These are phyloP conservation scores for Gynostemma pentaphyllum DNA, from an alignment of 306 rosid species.

Conservation along the genomic window DNA sequence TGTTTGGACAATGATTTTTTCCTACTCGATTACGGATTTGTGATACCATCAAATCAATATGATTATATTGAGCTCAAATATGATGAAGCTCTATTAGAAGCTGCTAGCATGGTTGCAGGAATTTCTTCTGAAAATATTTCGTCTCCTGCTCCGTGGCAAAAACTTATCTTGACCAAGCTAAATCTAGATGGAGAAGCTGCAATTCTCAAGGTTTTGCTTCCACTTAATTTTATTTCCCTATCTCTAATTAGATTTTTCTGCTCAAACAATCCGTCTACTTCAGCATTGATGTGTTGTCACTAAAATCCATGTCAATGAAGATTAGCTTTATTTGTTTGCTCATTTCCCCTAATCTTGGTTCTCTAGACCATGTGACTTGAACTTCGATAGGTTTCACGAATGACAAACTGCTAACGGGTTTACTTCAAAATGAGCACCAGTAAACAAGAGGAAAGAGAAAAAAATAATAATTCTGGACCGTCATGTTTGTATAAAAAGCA, in stretches of 20 bases:
- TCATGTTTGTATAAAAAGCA: no score
- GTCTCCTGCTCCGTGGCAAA: conserved; percentile 72
- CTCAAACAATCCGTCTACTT: background rate
- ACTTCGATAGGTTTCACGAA: background rate
- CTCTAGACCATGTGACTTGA: background rate
- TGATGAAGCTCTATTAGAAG: conserved; percentile 79
- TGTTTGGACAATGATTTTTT: conserved; percentile 69
- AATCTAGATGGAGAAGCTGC: conserved; percentile 67
- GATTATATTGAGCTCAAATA: conserved; percentile 77
- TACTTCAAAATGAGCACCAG: background rate
- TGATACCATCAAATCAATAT: conserved; percentile 65
- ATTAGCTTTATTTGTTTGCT: background rate
- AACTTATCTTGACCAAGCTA: conserved; percentile 47
- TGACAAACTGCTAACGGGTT: background rate
- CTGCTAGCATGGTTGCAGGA: conserved; percentile 88
- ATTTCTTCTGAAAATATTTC: conserved; percentile 61
- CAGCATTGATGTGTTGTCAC: background rate
- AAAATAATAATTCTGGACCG: background rate
- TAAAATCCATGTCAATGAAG: background rate
- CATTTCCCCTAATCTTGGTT: background rate
- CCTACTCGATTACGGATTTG: conserved; percentile 85
- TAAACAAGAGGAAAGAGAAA: background rate
- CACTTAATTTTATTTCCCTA: background rate
- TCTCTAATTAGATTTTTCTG: background rate
- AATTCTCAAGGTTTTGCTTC: conserved; percentile 54